Base-by-base conservation (phyloP, 75 land plant species). In the Ceratopteris richardii region DNA sequence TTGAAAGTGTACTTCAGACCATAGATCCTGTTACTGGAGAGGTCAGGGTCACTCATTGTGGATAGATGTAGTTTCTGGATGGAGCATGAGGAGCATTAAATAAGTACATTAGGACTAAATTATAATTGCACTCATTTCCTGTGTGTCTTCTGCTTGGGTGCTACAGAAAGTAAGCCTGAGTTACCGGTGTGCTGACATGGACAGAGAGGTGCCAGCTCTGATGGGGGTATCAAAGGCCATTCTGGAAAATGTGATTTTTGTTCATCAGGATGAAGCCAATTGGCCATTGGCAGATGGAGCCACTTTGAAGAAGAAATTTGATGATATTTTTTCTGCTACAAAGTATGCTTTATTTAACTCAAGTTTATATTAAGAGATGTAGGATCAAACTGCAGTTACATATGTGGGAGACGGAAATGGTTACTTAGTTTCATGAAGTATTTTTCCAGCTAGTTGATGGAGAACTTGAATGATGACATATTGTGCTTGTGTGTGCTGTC, bases 161-260 rank as follows among this genome's bases (percentile, higher is more conserved):
- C 3, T 68, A 77, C 95, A 93, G 98, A 93, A 93, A 75, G 98
- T 93, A 30, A 80, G 95, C 59, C 82, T 93, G 29, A 93, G 98
- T 65, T 93, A 93, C 56, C 68, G 95, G 78, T 93, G 98, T 77
- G 98, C 98, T 33, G 98, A 93, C 51, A 93, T 93, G 85, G 98
- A 93, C 51, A 75, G 98, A 51, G 98, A 93, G 66, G 82, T 93
- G 37, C 90, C 98, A 60, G 87, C 98, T 60, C 62, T 93, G 17
- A 88, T 93, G 95, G 98, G 98, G 37, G 95, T 93, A 11, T 93
- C 98, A n/a, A 93, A 93, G 76, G 98, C 98, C 23, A 80, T 93
- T 57, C 66, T 93, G 57, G 98, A 93, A 50, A 93, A 93, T 77
- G 98, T 93, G 17, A 85, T 93, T 57, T 93, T 93, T 81, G 98